phyloP scores from a whole-genome alignment of 768 basidiomycete species.

The Bullera alba region DNA sequence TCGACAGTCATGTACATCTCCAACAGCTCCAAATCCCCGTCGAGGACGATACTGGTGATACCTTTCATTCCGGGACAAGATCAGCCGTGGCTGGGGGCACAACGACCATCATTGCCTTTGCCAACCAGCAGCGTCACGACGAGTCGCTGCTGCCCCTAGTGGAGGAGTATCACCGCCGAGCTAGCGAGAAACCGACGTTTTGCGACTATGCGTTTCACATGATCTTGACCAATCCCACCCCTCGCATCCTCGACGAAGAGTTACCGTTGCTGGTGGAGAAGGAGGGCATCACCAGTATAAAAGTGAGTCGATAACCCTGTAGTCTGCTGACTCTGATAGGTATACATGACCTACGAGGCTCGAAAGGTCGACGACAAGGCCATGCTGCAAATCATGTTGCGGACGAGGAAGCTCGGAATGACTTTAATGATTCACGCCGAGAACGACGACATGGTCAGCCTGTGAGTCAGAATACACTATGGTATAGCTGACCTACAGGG shows the following conservation, averaged over 20 bases:
- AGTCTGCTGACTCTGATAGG: neutral
- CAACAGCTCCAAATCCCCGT: slow-evolving; percentile 22
- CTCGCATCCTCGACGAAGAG: slow-evolving; percentile 6
- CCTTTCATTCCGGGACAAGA: slow-evolving; percentile 1
- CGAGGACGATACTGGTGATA: slow-evolving; percentile 2
- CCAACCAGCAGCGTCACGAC: slow-evolving; percentile 8
- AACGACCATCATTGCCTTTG: slow-evolving; percentile 6
- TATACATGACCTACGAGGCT: slow-evolving; percentile 2
- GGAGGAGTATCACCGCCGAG: slow-evolving; percentile 7
- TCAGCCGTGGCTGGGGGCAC: slow-evolving; percentile 4
- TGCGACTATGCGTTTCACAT: slow-evolving; percentile 9
- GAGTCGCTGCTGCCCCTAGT: slow-evolving; percentile 1
- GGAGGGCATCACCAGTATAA: slow-evolving; percentile 9
- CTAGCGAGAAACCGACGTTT: neutral
- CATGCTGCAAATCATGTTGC: slow-evolving; percentile 8
- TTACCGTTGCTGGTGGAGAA: slow-evolving; percentile 2
- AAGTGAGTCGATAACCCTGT: neutral
- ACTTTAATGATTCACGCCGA: slow-evolving; percentile 30
- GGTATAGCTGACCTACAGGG: slow-evolving; percentile 10
- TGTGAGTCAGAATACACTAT: slow-evolving; percentile 5
- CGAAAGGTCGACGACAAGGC: slow-evolving; percentile 1
- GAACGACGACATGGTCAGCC: slow-evolving; percentile 26
- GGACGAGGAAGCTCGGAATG: slow-evolving; percentile 7
- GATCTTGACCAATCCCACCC: slow-evolving; percentile 7
- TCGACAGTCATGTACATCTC: slow-evolving; percentile 47